A percentile compares a stretch with the other conserved stretches of the same genome.
Evolutionary conservation across 129 eudicot genomes (phyloP).

Genomic region (Flaveria ramosissima): DNA sequence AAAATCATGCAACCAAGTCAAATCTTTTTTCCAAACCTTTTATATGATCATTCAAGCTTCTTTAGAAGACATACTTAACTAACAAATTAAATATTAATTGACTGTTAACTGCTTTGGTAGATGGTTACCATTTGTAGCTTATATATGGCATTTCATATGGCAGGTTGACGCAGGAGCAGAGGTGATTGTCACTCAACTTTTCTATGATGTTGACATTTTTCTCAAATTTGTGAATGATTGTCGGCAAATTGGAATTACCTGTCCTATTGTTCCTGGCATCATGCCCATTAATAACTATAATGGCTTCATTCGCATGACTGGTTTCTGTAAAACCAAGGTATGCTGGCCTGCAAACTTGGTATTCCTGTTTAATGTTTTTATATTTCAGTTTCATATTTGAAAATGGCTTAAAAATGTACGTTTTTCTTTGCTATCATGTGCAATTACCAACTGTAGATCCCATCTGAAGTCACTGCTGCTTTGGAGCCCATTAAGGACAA

Average conservation of each 20-base stretch:
- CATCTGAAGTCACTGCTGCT: slow-evolving; percentile 80
- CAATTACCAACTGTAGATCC: slow-evolving; percentile 56
- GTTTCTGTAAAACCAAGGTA: slow-evolving; percentile 98
- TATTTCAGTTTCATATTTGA: neutral
- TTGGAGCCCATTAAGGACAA: slow-evolving; percentile 98
- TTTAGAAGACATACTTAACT: neutral
- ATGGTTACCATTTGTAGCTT: neutral
- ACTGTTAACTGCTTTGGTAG: slow-evolving; percentile 3
- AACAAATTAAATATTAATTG: slow-evolving; percentile 8
- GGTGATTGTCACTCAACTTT: slow-evolving; percentile 91
- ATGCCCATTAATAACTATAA: slow-evolving; percentile 95
- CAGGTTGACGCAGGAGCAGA: slow-evolving; percentile 99
- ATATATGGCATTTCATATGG: slow-evolving; percentile 8
- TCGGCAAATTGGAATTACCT: slow-evolving; percentile 87
- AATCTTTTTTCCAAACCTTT: neutral
- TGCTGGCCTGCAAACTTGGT: slow-evolving; percentile 8
- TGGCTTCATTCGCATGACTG: slow-evolving; percentile 96
- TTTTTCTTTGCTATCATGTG: slow-evolving; percentile 10
- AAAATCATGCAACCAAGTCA: slow-evolving; percentile 2
- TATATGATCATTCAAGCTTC: neutral
- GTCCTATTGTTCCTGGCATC: slow-evolving; percentile 97
- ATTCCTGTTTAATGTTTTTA: slow-evolving; percentile 12
- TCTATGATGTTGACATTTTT: slow-evolving; percentile 89
- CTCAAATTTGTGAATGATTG: slow-evolving; percentile 93
- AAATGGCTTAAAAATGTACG: neutral